Evolutionary conservation across 2,329 filamentous ascomycete species (phyloP).

Genomic region (Fusarium nisikadoi): DNA sequence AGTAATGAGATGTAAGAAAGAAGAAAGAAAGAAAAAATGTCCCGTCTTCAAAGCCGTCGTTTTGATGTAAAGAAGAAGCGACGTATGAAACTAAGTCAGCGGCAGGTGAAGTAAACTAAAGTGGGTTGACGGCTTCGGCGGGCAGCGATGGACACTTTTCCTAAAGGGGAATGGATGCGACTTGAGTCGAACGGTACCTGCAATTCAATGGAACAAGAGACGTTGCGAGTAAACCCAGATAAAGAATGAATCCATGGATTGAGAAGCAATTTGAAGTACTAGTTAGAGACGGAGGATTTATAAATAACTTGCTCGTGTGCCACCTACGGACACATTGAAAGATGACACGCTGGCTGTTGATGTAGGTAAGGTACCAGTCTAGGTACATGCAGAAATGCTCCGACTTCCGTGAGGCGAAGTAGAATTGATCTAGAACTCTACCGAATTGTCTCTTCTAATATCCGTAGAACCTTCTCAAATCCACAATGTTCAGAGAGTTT

Average conservation of each 20-base stretch:
- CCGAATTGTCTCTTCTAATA: constrained; percentile 1
- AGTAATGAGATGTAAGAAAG: neutral
- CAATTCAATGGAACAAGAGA: constrained; percentile 10
- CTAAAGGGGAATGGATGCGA: constrained; percentile 3
- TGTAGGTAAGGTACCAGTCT: constrained; percentile 3
- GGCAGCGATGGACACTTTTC: constrained; percentile 34
- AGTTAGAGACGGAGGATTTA: neutral
- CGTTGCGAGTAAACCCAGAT: neutral
- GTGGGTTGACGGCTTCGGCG: constrained; percentile 40
- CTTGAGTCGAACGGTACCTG: constrained; percentile 29
- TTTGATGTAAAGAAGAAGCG: constrained; percentile 34
- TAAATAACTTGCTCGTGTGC: constrained; percentile 15
- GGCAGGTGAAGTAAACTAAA: constrained; percentile 34
- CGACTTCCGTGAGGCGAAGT: constrained; percentile 35
- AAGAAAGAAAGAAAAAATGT: neutral
- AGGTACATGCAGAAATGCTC: neutral
- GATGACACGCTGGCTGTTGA: constrained; percentile 44
- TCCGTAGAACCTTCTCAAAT: too few relatives aligned
- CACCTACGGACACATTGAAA: constrained; percentile 13
- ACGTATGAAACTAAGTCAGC: constrained; percentile 36
- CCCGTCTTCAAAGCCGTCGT: constrained; percentile 4
- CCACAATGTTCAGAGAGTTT: neutral
- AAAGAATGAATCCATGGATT: neutral
- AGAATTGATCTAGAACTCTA: constrained; percentile 20
- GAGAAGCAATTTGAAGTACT: neutral